phyloP scores from a whole-genome alignment of 1,284 basidiomycete genomes.

The Apiotrichum sp. region DNA sequence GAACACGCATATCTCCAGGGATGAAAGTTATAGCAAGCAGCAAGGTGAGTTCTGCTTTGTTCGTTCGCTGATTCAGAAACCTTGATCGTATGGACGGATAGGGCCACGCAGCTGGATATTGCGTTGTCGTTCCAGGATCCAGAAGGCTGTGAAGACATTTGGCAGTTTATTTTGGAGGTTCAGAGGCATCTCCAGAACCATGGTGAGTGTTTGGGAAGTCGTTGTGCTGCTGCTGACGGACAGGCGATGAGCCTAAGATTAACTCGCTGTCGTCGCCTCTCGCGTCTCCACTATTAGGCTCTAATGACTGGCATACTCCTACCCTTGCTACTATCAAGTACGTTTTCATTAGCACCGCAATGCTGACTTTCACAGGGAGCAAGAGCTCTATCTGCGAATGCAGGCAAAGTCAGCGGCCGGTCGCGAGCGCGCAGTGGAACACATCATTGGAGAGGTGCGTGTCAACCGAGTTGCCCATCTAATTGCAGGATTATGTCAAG shows the following conservation, averaged over 20 bases:
- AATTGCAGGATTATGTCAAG: constrained; percentile 73
- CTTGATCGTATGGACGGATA: constrained; percentile 98
- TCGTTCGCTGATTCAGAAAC: constrained; percentile 60
- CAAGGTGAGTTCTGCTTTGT: constrained; percentile 59
- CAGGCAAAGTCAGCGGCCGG: constrained; percentile 37
- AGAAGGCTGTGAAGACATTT: constrained; percentile 92
- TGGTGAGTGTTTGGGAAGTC: too few species aligned
- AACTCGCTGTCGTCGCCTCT: constrained; percentile 25
- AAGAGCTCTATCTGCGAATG: constrained; percentile 39
- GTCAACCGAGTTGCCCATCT: too few species aligned
- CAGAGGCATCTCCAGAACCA: constrained; percentile 52
- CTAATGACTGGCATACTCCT: constrained; percentile 32
- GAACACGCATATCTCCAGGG: constrained; percentile 47
- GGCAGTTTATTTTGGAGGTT: constrained; percentile 95
- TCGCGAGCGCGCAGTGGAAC: constrained; percentile 69
- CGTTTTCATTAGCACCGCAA: not conserved
- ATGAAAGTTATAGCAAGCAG: constrained; percentile 84
- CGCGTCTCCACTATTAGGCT: constrained; percentile 31
- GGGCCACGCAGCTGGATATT: constrained; percentile 78
- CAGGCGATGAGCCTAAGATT: constrained; percentile 26
- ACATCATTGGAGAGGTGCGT: constrained; percentile 53
- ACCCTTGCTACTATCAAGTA: constrained; percentile 39
- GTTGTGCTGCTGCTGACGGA: too few species aligned
- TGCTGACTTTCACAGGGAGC: constrained; percentile 26
- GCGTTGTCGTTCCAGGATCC: constrained; percentile 96